A percentile compares a stretch with the other conserved stretches of the same genome.
phyloP scores from a whole-genome alignment of 169 alveolate species.

The Eimeria maxima region DNA sequence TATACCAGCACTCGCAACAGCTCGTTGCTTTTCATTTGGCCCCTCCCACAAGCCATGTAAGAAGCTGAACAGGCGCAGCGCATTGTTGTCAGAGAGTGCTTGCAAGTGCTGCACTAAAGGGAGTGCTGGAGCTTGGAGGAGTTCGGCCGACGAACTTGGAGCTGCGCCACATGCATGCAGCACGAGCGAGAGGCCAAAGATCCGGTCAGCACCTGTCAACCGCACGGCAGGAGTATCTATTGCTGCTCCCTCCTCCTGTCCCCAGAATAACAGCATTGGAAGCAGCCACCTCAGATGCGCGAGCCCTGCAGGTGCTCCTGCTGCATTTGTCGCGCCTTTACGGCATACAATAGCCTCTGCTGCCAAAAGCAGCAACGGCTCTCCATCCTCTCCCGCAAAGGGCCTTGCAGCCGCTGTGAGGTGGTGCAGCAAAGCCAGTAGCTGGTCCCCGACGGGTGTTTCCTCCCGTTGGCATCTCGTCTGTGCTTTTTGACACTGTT shows the following conservation, averaged over 20 bases:
- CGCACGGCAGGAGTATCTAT: background rate
- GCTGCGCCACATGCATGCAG: conserved; percentile 62
- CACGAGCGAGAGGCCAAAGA: background rate
- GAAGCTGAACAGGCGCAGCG: conserved; percentile 33
- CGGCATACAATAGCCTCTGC: conserved; percentile 7
- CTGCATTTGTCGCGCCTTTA: background rate
- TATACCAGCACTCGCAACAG: background rate
- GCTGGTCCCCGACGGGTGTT: background rate
- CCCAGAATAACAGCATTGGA: conserved; percentile 55
- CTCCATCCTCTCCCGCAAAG: background rate
- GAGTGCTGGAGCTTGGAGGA: background rate
- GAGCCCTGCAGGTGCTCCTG: background rate
- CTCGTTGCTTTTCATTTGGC: background rate
- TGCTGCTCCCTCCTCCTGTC: background rate
- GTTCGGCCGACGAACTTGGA: background rate
- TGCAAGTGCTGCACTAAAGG: conserved; percentile 30
- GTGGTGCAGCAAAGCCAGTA: conserved; percentile 17
- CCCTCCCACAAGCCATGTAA: background rate
- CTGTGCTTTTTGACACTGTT: background rate
- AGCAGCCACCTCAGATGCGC: conserved; percentile 54
- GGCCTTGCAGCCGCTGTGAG: conserved; percentile 44
- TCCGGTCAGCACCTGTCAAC: background rate
- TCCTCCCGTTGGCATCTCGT: background rate
- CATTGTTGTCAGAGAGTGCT: background rate
- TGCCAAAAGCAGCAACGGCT: conserved; percentile 64